Base-by-base conservation (phyloP, 805 yeast species). In the Candida morakotiae region DNA sequence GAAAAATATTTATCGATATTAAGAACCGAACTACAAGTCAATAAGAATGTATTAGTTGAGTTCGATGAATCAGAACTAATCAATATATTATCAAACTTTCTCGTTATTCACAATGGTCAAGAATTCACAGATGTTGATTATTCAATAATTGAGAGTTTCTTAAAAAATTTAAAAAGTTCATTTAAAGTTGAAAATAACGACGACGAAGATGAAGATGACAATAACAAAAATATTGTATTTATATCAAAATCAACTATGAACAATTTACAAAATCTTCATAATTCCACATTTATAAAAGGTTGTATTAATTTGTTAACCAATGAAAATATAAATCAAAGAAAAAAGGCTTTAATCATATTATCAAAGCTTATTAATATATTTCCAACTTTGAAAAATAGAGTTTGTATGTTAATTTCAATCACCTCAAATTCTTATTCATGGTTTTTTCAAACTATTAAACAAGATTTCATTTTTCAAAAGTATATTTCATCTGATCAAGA, bases 341-440 rank as follows among this genome's bases (percentile, higher is more conserved):
- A 27, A 2, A 25, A 40, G 4, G 56, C 62, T 1, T 38, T 48
- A 26, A 26, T 41, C 41, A 37, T 55, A 41, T 16, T 55, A 34
- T 35, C 63, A 32, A 39, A 65, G 3, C 47, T 73, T 31, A 51
- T 71, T 14, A 49, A 51, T 20, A 36, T 73, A n/a, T 53, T 58
- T 24, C 73, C 76, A 2, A 44, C 52, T 1, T 44, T 57, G 25
- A 67, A 64, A 40, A 53, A 62, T 10, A 59, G 60, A 21, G 47
- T 71, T 14, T 62, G 72, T 40, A 66, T 73, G 47, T 59, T 62
- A 23, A 49, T 66, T 24, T 61, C 70, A 4, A 53, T 71, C 21
- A 60, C 64, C 4, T 73, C 78, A 1, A 56, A 57, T 2, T 54
- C 67, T 2, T 62, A 66, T 36, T 45, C 45, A 23, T 56, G 64